Percentiles rank a stretch among this genome's conserved stretches.
Conservation (phyloP, 2,329 filamentous ascomycete genomes). For the Aspergillus sp. region DNA sequence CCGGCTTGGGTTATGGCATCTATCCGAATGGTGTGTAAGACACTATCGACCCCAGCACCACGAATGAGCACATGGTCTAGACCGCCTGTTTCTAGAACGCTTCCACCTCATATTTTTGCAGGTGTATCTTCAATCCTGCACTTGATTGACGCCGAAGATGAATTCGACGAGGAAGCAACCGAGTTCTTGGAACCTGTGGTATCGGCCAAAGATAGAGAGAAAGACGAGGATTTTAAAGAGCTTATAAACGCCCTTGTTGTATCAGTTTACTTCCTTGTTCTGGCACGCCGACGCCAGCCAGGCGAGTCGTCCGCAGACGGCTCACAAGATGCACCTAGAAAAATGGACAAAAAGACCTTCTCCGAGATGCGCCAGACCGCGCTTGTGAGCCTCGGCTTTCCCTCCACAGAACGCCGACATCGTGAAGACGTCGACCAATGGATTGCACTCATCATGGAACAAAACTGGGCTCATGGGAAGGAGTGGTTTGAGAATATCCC, state of each 20-base stretch:
- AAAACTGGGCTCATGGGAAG: slow-evolving; percentile 54
- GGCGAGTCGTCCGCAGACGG: slow-evolving; percentile 1
- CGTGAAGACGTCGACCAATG: slow-evolving; percentile 61
- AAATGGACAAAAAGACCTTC: slow-evolving; percentile 44
- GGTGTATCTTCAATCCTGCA: slow-evolving; percentile 65
- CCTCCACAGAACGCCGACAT: slow-evolving; percentile 44
- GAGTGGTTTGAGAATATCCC: slow-evolving; percentile 68
- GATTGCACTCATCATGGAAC: slow-evolving; percentile 55
- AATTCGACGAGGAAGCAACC: slow-evolving; percentile 40
- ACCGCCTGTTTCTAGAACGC: slow-evolving; percentile 43
- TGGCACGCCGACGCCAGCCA: slow-evolving; percentile 51
- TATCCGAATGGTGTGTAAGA: slow-evolving; percentile 65
- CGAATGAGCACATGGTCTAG: slow-evolving; percentile 37
- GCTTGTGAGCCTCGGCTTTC: slow-evolving; percentile 35
- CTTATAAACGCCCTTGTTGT: slow-evolving; percentile 40
- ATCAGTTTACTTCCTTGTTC: slow-evolving; percentile 46
- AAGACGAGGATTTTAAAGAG: slow-evolving; percentile 47
- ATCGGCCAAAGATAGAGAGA: slow-evolving; percentile 44
- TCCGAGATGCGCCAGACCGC: slow-evolving; percentile 42
- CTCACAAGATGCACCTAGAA: slow-evolving; percentile 23
- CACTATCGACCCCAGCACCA: slow-evolving; percentile 55
- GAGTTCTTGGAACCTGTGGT: slow-evolving; percentile 42
- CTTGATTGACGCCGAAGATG: slow-evolving; percentile 44
- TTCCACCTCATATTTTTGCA: slow-evolving; percentile 72
- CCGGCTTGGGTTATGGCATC: slow-evolving; percentile 70